Evolutionary conservation across 2,329 filamentous ascomycete genomes (phyloP).

Genomic region (Thelonectria rubi): DNA sequence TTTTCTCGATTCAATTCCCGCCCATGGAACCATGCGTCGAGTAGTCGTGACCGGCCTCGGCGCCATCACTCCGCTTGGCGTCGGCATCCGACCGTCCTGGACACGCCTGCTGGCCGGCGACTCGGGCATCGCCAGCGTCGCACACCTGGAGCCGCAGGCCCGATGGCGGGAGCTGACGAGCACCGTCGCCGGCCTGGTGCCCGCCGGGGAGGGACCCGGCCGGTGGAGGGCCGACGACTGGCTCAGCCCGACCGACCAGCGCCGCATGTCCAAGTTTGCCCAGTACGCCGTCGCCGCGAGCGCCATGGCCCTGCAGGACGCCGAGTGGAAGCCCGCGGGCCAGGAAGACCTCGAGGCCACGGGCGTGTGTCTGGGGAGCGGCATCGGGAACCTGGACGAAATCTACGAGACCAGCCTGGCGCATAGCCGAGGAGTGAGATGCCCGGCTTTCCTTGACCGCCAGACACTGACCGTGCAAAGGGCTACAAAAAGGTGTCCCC

Average conservation of each 20-base stretch:
- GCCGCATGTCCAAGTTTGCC: conserved; percentile 89
- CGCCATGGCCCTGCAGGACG: conserved; percentile 85
- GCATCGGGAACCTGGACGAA: conserved; percentile 93
- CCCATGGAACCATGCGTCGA: conserved; percentile 67
- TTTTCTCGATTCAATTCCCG: conserved; percentile 10
- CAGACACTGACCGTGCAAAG: conserved; percentile 53
- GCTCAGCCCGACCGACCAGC: conserved; percentile 63
- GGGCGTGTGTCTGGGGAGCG: conserved; percentile 92
- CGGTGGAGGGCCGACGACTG: conserved; percentile 65
- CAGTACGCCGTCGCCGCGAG: conserved; percentile 91
- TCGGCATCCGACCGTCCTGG: conserved; percentile 84
- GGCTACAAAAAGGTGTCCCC: conserved; percentile 94
- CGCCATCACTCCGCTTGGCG: conserved; percentile 83
- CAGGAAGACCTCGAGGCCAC: conserved; percentile 76
- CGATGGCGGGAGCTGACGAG: conserved; percentile 80
- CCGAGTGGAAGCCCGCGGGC: conserved; percentile 73
- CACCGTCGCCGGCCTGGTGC: conserved; percentile 85
- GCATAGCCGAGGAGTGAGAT: conserved; percentile 75
- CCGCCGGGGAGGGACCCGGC: conserved; percentile 55
- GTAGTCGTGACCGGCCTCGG: conserved; percentile 88
- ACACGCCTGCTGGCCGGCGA: conserved; percentile 79
- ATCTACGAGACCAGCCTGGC: conserved; percentile 84
- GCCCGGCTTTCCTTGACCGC: no score
- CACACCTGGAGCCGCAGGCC: conserved; percentile 62
- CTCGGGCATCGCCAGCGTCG: conserved; percentile 81